Conservation (phyloP, 75 land plant species). For the Picea sitchensis region DNA sequence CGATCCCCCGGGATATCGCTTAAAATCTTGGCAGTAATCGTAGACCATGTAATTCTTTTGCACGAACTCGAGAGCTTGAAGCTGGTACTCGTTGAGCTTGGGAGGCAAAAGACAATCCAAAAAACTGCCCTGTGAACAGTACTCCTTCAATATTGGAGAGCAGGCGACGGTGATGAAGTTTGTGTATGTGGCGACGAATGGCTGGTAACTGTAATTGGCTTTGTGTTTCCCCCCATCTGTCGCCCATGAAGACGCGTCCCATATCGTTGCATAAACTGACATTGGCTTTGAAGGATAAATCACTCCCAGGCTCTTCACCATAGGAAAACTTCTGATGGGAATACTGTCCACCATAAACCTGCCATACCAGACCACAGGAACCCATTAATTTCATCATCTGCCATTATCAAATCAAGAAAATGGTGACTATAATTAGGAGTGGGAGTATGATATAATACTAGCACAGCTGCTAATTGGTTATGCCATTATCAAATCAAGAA, state of each 20-base stretch:
- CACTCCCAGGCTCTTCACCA: background rate
- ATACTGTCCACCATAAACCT: conserved; percentile 12
- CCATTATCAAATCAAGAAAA: too few species aligned
- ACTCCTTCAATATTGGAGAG: background rate
- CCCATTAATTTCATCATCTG: background rate
- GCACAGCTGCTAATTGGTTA: too few species aligned
- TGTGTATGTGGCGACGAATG: conserved; percentile 30
- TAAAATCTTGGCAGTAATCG: conserved; percentile 33
- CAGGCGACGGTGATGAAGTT: conserved; percentile 34
- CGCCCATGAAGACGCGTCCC: conserved; percentile 58
- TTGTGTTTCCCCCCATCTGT: conserved; percentile 39
- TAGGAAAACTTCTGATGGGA: conserved; percentile 5
- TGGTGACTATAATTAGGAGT: too few species aligned
- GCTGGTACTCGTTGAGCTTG: conserved; percentile 17
- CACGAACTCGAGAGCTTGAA: conserved; percentile 16
- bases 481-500: too few species aligned
- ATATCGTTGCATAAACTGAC: conserved; percentile 45
- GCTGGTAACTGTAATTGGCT: conserved; percentile 36
- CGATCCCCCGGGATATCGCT: conserved; percentile 24
- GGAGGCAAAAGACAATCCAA: background rate
- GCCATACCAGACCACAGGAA: conserved; percentile 21
- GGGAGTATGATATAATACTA: too few species aligned
- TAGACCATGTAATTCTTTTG: conserved; percentile 28
- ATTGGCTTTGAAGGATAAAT: conserved; percentile 15
- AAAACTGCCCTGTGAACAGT: background rate